phyloP scores from a whole-genome alignment of 2,329 filamentous ascomycete genomes.

The Rutstroemia sydowiana region DNA sequence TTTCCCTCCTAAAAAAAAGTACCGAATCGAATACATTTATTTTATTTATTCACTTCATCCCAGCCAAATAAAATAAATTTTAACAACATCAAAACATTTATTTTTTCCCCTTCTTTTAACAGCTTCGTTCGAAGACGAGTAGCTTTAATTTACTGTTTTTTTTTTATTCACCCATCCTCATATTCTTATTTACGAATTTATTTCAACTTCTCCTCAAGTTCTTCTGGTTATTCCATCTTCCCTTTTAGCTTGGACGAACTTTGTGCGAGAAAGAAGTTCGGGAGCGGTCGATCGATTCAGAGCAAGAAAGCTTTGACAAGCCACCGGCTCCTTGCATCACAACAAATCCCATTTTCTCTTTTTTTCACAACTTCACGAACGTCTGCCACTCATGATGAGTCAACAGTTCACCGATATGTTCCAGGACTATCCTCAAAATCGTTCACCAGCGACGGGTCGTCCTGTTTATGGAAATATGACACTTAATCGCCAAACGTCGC shows the following conservation, averaged over 20 bases:
- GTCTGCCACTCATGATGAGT: constrained; percentile 34
- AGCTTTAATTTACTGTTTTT: no score
- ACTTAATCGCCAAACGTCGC: constrained; percentile 64
- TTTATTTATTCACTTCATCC: not conserved
- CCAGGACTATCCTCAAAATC: constrained; percentile 62
- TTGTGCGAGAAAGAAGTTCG: constrained; percentile 17
- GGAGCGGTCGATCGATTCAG: constrained; percentile 17
- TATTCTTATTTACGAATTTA: no score
- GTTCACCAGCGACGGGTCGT: constrained; percentile 70
- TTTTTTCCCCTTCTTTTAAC: no score
- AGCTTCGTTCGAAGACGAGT: no score
- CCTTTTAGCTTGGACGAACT: constrained; percentile 13
- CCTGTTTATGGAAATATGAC: constrained; percentile 52
- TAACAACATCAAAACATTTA: no score
- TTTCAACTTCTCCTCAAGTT: no score
- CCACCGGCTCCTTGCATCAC: constrained; percentile 29
- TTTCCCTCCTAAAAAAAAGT: not conserved
- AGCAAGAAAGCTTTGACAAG: constrained; percentile 19
- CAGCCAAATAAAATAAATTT: not conserved
- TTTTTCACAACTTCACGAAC: constrained; percentile 4
- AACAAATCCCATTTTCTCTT: constrained; percentile 15
- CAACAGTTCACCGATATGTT: constrained; percentile 61
- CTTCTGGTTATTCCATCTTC: no score
- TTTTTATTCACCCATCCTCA: not conserved
- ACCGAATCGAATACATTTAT: not conserved